Evolutionary conservation across 805 yeast species (phyloP).

Genomic region (Saturnispora kantuleensis): DNA sequence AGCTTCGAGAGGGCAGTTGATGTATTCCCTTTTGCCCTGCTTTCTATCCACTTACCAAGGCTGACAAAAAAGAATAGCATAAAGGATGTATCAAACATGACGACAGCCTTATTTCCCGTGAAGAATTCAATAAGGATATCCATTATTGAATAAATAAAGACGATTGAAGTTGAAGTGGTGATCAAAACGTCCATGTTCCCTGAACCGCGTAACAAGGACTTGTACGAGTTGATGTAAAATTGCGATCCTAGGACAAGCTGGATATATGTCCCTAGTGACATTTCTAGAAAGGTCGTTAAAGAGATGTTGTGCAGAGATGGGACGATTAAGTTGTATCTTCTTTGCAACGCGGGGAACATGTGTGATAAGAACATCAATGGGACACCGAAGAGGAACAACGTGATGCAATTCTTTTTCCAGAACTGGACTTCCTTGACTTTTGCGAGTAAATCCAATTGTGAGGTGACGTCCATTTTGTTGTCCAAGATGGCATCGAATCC

Average conservation of each 20-base stretch:
- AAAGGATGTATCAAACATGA: constrained; percentile 76
- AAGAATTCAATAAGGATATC: constrained; percentile 43
- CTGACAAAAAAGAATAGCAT: constrained; percentile 81
- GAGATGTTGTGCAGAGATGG: not conserved
- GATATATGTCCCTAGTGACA: too few relatives aligned
- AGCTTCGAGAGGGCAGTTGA: constrained; percentile 79
- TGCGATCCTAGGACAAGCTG: constrained; percentile 46
- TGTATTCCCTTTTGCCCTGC: constrained; percentile 87
- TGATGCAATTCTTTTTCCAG: constrained; percentile 55
- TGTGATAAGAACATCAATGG: constrained; percentile 50
- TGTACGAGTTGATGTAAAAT: constrained; percentile 56
- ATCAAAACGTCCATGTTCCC: constrained; percentile 92
- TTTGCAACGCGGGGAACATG: constrained; percentile 34
- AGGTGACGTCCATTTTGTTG: constrained; percentile 44
- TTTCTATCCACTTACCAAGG: constrained; percentile 86
- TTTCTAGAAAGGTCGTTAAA: constrained; percentile 21
- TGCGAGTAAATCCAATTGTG: constrained; percentile 62
- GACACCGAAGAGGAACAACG: constrained; percentile 44
- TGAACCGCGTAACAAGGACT: constrained; percentile 57
- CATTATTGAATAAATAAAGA: constrained; percentile 63
- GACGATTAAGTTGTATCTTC: constrained; percentile 52
- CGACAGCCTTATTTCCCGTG: constrained; percentile 44
- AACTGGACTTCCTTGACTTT: constrained; percentile 60
- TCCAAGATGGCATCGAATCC: constrained; percentile 44
- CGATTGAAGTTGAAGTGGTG: constrained; percentile 68